Conservation (phyloP, 1,284 basidiomycete genomes). For the Austroboletus rostrupii region DNA sequence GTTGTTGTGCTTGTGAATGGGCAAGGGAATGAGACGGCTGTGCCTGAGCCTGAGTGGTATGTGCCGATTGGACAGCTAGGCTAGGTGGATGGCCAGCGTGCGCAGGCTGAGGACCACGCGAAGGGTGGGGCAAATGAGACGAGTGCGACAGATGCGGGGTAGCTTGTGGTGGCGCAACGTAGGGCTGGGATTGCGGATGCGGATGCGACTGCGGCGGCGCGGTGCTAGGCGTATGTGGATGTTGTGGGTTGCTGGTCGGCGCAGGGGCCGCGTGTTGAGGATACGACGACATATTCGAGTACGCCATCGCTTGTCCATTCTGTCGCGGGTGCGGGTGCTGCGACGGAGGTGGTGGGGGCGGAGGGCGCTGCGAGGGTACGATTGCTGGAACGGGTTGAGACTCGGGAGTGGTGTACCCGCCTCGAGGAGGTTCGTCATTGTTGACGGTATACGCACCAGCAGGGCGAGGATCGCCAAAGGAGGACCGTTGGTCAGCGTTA, state of each 20-base stretch:
- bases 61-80: constrained; percentile 17
- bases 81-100: constrained; percentile 11
- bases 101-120: constrained; percentile 12
- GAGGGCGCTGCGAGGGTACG: constrained; percentile 19
- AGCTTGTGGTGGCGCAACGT: constrained; percentile 14
- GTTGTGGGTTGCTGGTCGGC: constrained; percentile 14
- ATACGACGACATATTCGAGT: constrained; percentile 19
- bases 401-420: constrained; percentile 17
- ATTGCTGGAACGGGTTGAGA: constrained; percentile 13
- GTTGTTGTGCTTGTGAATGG: constrained; percentile 26
- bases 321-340: constrained; percentile 25
- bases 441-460: constrained; percentile 12
- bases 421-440: constrained; percentile 16
- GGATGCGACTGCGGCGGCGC: constrained; percentile 15
- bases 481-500: constrained; percentile 18
- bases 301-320: constrained; percentile 18
- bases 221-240: constrained; percentile 3
- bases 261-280: constrained; percentile 19
- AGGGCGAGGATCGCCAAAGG: constrained; percentile 27
- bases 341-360: constrained; percentile 6
- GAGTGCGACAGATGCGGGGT: constrained; percentile 17
- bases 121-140: constrained; percentile 19
- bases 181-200: constrained; percentile 26
- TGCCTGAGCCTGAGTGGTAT: constrained; percentile 16
- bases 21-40: constrained; percentile 18